phyloP scores from a whole-genome alignment of 1,139 yeast species.

The Suhomyces guaymorum region DNA sequence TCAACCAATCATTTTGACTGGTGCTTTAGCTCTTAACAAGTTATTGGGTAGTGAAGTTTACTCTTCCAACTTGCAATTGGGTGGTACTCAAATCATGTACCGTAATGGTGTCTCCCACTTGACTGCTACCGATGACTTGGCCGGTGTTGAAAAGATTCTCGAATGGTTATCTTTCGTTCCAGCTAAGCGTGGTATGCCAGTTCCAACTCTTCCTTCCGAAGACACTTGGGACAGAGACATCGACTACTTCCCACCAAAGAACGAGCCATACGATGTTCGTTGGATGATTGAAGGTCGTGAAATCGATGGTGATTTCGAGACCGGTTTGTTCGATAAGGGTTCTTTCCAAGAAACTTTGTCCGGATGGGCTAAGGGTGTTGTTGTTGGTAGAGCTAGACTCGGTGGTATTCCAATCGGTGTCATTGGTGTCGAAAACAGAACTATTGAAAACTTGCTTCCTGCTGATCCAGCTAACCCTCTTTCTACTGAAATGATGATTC shows the following conservation, averaged over 20 bases:
- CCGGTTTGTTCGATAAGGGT: slow-evolving; percentile 86
- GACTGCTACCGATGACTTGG: slow-evolving; percentile 93
- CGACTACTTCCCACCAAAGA: slow-evolving; percentile 72
- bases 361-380: slow-evolving; percentile 99
- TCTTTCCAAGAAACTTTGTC: slow-evolving; percentile 97
- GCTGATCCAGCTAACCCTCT: slow-evolving; percentile 98
- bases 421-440: slow-evolving; percentile 91
- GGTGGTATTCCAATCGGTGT: slow-evolving; percentile 99
- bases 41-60: slow-evolving; percentile 95
- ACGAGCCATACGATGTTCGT: slow-evolving; percentile 85
- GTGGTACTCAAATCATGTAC: slow-evolving; percentile 99
- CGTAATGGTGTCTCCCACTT: slow-evolving; percentile 95
- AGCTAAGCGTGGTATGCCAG: slow-evolving; percentile 84
- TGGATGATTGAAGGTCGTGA: slow-evolving; percentile 90
- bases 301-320: slow-evolving; percentile 66
- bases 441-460: slow-evolving; percentile 84
- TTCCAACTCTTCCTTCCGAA: slow-evolving; percentile 80
- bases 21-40: slow-evolving; percentile 98
- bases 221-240: slow-evolving; percentile 95
- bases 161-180: slow-evolving; percentile 97
- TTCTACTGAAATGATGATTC: slow-evolving; percentile 81
- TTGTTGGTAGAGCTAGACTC: slow-evolving; percentile 96
- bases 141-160: slow-evolving; percentile 92
- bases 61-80: slow-evolving; percentile 93
- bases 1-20: slow-evolving; percentile 95